These are phyloP conservation scores for Cercophora newfieldiana DNA, from an alignment of 495 filamentous ascomycete genomes.

Conservation along the genomic window DNA sequence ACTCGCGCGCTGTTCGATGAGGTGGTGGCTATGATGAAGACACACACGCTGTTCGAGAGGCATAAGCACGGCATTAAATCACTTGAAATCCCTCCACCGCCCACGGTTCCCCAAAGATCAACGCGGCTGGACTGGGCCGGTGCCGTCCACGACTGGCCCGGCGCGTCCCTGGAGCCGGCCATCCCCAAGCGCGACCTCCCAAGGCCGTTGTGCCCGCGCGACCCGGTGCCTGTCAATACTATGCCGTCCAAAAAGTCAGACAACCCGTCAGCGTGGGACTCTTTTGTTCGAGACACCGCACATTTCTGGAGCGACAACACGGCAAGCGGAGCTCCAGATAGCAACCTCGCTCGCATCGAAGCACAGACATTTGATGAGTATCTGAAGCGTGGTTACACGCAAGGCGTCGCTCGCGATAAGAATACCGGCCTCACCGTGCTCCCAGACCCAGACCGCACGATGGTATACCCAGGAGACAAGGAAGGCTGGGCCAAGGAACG, in stretches of 20 bases:
- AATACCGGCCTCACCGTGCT: slow-evolving; percentile 14
- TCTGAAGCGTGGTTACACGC: not conserved
- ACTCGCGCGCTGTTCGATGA: slow-evolving; percentile 27
- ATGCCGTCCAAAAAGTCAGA: slow-evolving; percentile 14
- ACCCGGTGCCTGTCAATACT: slow-evolving; percentile 13
- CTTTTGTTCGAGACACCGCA: slow-evolving; percentile 5
- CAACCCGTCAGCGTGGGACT: not conserved
- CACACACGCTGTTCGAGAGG: slow-evolving; percentile 30
- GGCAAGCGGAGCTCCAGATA: not conserved
- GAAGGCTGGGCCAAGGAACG: slow-evolving; percentile 28
- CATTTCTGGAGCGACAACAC: not conserved
- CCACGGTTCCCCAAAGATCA: slow-evolving; percentile 15
- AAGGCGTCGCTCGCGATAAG: slow-evolving; percentile 13
- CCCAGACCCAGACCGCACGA: slow-evolving; percentile 19
- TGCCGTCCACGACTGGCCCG: slow-evolving; percentile 18
- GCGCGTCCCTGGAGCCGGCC: slow-evolving; percentile 6
- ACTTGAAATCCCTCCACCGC: slow-evolving; percentile 15
- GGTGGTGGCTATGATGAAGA: slow-evolving; percentile 24
- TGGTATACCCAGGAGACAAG: not conserved
- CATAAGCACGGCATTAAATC: slow-evolving; percentile 24
- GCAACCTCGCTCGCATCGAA: slow-evolving; percentile 20
- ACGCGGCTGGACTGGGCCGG: slow-evolving; percentile 27
- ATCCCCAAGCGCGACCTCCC: slow-evolving; percentile 17
- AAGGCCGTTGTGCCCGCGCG: slow-evolving; percentile 9
- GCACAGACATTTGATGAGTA: slow-evolving; percentile 14